Percentiles rank a stretch among this genome's conserved stretches.
Conservation (phyloP, 768 basidiomycete genomes). For the Paxillus ammoniavirescens region DNA sequence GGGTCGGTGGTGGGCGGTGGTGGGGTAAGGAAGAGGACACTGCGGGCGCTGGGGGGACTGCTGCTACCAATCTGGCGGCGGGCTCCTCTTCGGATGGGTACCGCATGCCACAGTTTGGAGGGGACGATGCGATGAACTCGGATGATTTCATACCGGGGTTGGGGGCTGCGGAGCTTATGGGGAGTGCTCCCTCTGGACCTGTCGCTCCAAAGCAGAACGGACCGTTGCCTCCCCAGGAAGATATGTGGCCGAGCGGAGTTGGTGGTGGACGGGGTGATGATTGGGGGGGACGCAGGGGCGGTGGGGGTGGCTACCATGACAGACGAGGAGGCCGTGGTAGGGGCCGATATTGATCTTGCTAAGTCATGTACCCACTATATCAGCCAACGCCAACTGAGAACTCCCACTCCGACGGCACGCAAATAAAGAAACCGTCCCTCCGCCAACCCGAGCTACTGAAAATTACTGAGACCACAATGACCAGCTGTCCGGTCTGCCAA, state of each 20-base stretch:
- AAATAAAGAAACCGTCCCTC: too few species aligned
- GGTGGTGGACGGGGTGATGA: slow-evolving; percentile 34
- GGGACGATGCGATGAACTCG: slow-evolving; percentile 29
- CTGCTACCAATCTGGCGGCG: slow-evolving; percentile 1
- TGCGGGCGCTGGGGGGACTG: background rate
- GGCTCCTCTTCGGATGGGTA: slow-evolving; percentile 21
- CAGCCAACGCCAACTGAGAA: background rate
- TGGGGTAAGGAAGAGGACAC: slow-evolving; percentile 49
- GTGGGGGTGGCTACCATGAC: slow-evolving; percentile 33
- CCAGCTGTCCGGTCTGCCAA: too few species aligned
- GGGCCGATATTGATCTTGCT: slow-evolving; percentile 22
- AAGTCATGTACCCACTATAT: background rate
- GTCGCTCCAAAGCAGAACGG: slow-evolving; percentile 34
- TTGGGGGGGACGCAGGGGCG: slow-evolving; percentile 35
- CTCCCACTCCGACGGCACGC: background rate
- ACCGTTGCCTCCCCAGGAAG: slow-evolving; percentile 50
- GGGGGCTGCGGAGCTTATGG: slow-evolving; percentile 37
- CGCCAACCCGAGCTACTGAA: too few species aligned
- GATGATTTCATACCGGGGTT: slow-evolving; percentile 71
- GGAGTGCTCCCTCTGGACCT: slow-evolving; percentile 12
- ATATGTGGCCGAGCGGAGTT: slow-evolving; percentile 42
- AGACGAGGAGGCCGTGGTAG: slow-evolving; percentile 23
- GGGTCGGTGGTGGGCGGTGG: slow-evolving; percentile 30
- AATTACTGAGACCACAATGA: too few species aligned
- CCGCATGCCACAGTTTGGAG: slow-evolving; percentile 23